Base-by-base conservation (phyloP, 1,284 basidiomycete species). In the Ceraceosorus bombacis region DNA sequence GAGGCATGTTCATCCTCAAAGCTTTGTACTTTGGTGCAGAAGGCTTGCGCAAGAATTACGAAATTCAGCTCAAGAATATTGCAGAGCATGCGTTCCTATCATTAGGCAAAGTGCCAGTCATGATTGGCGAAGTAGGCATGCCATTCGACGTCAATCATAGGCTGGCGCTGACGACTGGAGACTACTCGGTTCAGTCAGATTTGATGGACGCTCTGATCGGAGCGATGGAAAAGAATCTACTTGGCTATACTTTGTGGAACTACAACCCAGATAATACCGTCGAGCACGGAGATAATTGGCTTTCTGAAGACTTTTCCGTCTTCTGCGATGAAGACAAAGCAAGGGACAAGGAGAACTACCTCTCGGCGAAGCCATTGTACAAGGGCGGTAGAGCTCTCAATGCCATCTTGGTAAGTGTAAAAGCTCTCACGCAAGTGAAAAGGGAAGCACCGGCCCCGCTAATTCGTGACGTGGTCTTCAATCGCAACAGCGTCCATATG, bases 261-360 rank as follows among this genome's bases (percentile, higher is more conserved):
- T 97, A 96, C 78, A 96, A 96, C 73, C 89, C 92, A 0, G 81
- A 83, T 57, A 96, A 96, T 78, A 82, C 83, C 48, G 89, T 94
- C 69, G 74, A 79, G 17, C 74, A 80, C 27, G 95, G 94, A 10
- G 93, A 97, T 76, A 82, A 86, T 63, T 97, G 94, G 94, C 96
- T 95, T 74, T 89, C 87, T 51, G 93, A 97, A 61, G 75, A 78
- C 60, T 78, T 77, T 55, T 67, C 64, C 50, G 63, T 78, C 77
- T 94, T 89, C 87, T 94, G 89, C 81, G 88, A 87, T 9, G 58
- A 59, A 8, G 54, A 51, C 9, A 62, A 63, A 7, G 41, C 52
- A 13, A 40, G 37, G 2, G 49, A 39, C 13, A 67, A 60, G 7
- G 49, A 68, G 17, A 68, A 61, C 15, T 67, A 62, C 13, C 82